Percentiles rank a stretch among this genome's conserved stretches.
Evolutionary conservation across 2,329 filamentous ascomycete species (phyloP).

Genomic region (Penicillium sp.): DNA sequence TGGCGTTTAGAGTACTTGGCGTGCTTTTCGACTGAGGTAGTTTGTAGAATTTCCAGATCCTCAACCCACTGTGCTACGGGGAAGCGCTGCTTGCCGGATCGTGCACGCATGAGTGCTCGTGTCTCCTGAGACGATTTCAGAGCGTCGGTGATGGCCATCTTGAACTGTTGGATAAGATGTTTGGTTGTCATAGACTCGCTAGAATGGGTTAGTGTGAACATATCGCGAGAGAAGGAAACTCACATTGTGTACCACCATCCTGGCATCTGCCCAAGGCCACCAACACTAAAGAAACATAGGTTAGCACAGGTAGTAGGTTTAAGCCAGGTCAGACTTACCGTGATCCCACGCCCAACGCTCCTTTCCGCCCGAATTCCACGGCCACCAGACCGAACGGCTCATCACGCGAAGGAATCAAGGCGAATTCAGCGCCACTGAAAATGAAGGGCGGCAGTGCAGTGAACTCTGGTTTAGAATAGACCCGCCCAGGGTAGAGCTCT

Average conservation of each 20-base stretch:
- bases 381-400: conserved; percentile 69
- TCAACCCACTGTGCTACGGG: conserved; percentile 67
- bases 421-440: conserved; percentile 67
- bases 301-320: not conserved
- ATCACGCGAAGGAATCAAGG: conserved; percentile 69
- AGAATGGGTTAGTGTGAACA: not conserved
- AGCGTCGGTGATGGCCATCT: conserved; percentile 61
- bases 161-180: conserved; percentile 65
- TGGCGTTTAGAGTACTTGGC: conserved; percentile 44
- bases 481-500: conserved; percentile 63
- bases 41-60: conserved; percentile 62
- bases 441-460: conserved; percentile 65
- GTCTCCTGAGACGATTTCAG: conserved; percentile 54
- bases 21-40: conserved; percentile 53
- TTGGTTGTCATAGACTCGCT: conserved; percentile 61
- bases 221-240: not conserved
- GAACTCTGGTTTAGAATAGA: conserved; percentile 67
- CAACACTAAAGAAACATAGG: conserved; percentile 47
- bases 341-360: conserved; percentile 65
- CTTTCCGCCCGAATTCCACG: conserved; percentile 68
- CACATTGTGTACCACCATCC: conserved; percentile 68
- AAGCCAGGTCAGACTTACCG: conserved; percentile 17
- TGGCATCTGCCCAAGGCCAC: conserved; percentile 67
- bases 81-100: conserved; percentile 65
- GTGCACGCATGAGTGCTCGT: conserved; percentile 63